Evolutionary conservation across 495 filamentous ascomycete genomes (phyloP).

Genomic region (Podospora appendiculata): DNA sequence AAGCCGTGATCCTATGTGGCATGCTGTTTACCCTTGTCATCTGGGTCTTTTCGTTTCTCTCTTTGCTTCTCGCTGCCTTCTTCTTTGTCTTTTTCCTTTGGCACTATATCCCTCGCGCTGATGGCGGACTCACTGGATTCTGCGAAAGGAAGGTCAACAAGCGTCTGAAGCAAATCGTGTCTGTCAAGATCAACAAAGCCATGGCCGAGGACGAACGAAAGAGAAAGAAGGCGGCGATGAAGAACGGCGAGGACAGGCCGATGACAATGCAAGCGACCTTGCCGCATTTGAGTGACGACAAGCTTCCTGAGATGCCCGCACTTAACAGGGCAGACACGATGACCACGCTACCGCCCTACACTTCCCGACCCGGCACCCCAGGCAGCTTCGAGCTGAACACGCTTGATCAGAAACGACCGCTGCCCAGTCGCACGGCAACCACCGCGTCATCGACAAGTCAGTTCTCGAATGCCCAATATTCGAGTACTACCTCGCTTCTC

Average conservation of each 20-base stretch:
- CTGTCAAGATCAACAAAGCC: conserved; percentile 75
- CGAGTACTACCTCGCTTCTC: conserved; percentile 52
- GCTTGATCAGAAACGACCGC: conserved; percentile 37
- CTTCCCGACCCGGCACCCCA: conserved; percentile 47
- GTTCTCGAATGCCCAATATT: conserved; percentile 24
- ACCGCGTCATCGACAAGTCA: conserved; percentile 23
- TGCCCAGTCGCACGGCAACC: conserved; percentile 28
- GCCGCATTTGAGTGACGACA: conserved; percentile 44
- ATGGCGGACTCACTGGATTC: conserved; percentile 74
- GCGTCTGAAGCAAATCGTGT: conserved; percentile 72
- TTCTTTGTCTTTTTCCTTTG: conserved; percentile 85
- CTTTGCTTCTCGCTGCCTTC: conserved; percentile 60
- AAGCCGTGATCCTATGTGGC: conserved; percentile 72
- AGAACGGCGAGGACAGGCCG: conserved; percentile 44
- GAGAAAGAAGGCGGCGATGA: conserved; percentile 46
- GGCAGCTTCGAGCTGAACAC: conserved; percentile 40
- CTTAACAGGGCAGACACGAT: conserved; percentile 60
- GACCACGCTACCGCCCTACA: conserved; percentile 56
- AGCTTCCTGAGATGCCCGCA: conserved; percentile 49
- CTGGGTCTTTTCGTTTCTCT: conserved; percentile 77
- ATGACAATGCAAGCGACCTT: conserved; percentile 52
- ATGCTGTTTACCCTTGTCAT: conserved; percentile 90
- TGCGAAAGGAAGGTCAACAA: conserved; percentile 84
- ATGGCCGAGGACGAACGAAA: conserved; percentile 62
- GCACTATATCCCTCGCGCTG: conserved; percentile 71